Conservation (phyloP, 2,329 filamentous ascomycete genomes). For the Neofusicoccum kwambonambiense region DNA sequence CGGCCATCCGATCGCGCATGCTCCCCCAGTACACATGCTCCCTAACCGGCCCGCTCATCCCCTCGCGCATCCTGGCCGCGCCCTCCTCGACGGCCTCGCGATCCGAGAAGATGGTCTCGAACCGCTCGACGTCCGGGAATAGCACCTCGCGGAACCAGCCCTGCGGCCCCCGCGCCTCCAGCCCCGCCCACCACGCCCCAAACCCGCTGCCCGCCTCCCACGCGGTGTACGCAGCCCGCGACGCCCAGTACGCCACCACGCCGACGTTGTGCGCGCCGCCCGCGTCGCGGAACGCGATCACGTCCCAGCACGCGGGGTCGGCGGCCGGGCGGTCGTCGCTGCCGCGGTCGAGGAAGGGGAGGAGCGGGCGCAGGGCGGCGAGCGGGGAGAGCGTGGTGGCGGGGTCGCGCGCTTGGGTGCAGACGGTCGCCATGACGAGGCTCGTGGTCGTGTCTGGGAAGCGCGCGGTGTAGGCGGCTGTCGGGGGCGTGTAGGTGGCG, state of each 20-base stretch:
- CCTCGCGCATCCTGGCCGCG: slow-evolving; percentile 41
- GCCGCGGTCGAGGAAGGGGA: slow-evolving; percentile 22
- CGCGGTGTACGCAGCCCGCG: neutral
- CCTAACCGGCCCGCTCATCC: slow-evolving; percentile 37
- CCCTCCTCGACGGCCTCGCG: slow-evolving; percentile 28
- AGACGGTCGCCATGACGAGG: slow-evolving; percentile 37
- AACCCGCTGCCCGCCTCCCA: neutral
- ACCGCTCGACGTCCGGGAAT: no score
- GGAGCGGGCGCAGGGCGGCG: slow-evolving; percentile 11
- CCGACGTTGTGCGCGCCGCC: neutral
- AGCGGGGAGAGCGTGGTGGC: neutral
- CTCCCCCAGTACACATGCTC: slow-evolving; percentile 51
- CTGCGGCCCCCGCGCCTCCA: slow-evolving; percentile 17
- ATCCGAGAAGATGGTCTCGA: no score
- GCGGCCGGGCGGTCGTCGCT: slow-evolving; percentile 25
- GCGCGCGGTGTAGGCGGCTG: slow-evolving; percentile 33
- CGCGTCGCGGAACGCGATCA: neutral
- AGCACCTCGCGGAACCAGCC: slow-evolving; percentile 46
- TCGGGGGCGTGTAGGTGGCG: no score
- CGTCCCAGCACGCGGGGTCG: slow-evolving; percentile 20
- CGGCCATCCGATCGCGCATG: slow-evolving; percentile 46
- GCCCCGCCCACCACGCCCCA: neutral
- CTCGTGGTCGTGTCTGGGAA: slow-evolving; percentile 32
- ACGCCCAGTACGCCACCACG: neutral
- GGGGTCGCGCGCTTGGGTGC: slow-evolving; percentile 28